Conservation (phyloP, 371 early-diverging fungal genomes). For the Phascolomyces articulosus region DNA sequence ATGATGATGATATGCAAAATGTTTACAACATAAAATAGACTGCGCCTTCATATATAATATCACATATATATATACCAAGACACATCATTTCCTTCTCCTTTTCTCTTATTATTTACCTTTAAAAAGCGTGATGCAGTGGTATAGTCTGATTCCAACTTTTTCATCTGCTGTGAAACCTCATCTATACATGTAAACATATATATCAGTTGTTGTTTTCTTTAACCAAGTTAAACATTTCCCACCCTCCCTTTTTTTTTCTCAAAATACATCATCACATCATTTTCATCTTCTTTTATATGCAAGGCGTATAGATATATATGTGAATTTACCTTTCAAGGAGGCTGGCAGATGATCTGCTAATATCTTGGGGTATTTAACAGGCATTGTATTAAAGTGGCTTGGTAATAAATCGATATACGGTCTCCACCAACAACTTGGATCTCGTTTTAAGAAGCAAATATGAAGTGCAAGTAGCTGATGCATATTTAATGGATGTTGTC, state of each 20-base stretch:
- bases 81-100: no score
- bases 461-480: conserved; percentile 60
- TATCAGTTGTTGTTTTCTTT: no score
- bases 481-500: conserved; percentile 42
- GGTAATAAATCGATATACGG: conserved; percentile 57
- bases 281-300: no score
- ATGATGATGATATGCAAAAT: no score
- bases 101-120: conserved; percentile 25
- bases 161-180: conserved; percentile 49
- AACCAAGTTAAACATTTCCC: no score
- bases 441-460: conserved; percentile 39
- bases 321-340: conserved; percentile 37
- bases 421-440: conserved; percentile 56
- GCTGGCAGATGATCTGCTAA: conserved; percentile 44
- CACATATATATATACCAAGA: neutral
- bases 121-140: conserved; percentile 36
- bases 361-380: conserved; percentile 52
- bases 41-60: no score
- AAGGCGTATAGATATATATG: no score
- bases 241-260: no score
- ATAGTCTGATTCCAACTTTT: conserved; percentile 52
- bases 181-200: conserved; percentile 22
- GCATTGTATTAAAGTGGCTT: conserved; percentile 63
- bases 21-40: no score
- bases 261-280: no score